phyloP scores from a whole-genome alignment of 2,329 filamentous ascomycete species.

The Calonectria ilicicola region DNA sequence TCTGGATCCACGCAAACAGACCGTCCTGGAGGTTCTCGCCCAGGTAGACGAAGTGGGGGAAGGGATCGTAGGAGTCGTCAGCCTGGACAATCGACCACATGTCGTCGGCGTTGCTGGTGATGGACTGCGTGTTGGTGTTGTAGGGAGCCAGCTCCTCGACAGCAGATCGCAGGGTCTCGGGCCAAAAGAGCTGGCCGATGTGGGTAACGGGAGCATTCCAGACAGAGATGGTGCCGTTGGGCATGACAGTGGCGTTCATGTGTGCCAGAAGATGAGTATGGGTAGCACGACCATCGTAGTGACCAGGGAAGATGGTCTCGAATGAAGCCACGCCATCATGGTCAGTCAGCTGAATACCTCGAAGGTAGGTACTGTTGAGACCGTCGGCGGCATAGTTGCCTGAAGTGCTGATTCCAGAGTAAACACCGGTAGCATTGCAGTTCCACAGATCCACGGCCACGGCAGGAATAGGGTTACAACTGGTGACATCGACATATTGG shows the following conservation, averaged over 20 bases:
- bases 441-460: conserved; percentile 59
- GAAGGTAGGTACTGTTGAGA: conserved; percentile 51
- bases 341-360: conserved; percentile 55
- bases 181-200: conserved; percentile 73
- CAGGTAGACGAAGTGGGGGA: conserved; percentile 68
- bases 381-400: conserved; percentile 51
- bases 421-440: conserved; percentile 59
- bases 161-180: conserved; percentile 62
- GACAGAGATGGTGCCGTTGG: conserved; percentile 57
- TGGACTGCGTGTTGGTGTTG: conserved; percentile 52
- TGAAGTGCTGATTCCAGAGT: conserved; percentile 52
- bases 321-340: conserved; percentile 55
- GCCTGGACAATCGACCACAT: conserved; percentile 47
- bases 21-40: conserved; percentile 64
- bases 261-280: conserved; percentile 57
- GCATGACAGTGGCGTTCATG: conserved; percentile 47
- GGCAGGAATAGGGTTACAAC: conserved; percentile 53
- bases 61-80: conserved; percentile 64
- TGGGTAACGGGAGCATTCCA: conserved; percentile 56
- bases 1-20: conserved; percentile 64
- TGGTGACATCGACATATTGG: conserved; percentile 57
- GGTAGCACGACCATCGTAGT: conserved; percentile 54
- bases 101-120: conserved; percentile 61
- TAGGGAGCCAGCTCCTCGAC: conserved; percentile 62
- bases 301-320: conserved; percentile 57